A percentile compares a stretch with the other conserved stretches of the same genome.
These are phyloP conservation scores for Escovopsis sp. DNA, from an alignment of 2,329 filamentous ascomycete species.

Conservation along the genomic window DNA sequence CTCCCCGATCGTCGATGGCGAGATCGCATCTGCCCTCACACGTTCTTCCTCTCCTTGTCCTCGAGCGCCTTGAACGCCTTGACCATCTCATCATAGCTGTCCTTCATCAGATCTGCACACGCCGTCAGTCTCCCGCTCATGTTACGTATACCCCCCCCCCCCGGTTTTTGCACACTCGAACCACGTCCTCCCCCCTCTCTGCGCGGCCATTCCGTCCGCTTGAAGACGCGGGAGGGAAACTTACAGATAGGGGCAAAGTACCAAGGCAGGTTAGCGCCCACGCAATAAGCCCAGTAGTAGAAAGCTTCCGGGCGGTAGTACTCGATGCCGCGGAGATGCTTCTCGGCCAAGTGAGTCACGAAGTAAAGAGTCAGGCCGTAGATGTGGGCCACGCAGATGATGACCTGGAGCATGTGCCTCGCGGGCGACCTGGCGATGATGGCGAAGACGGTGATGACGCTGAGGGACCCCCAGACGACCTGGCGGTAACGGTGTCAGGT, in stretches of 20 bases:
- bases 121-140: neutral
- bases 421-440: constrained; percentile 28
- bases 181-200: neutral
- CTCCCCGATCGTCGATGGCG: no score
- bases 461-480: constrained; percentile 46
- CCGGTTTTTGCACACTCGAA: neutral
- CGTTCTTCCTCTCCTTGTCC: neutral
- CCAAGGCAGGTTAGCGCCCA: constrained; percentile 48
- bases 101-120: constrained; percentile 2
- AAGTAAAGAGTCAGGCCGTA: constrained; percentile 52
- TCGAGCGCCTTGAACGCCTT: constrained; percentile 3
- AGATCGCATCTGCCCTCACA: no score
- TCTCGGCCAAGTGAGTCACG: constrained; percentile 38
- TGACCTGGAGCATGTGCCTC: constrained; percentile 36
- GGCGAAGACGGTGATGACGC: constrained; percentile 30
- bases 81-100: constrained; percentile 3
- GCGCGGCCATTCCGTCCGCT: no score
- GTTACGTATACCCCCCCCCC: neutral
- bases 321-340: constrained; percentile 26
- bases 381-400: constrained; percentile 38
- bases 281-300: constrained; percentile 51
- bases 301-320: constrained; percentile 44
- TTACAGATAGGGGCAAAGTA: constrained; percentile 38
- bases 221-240: constrained; percentile 8
- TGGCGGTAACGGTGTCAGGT: constrained; percentile 7